Base-by-base conservation (phyloP, 2,329 filamentous ascomycete species). In the Metarhizium humberi region DNA sequence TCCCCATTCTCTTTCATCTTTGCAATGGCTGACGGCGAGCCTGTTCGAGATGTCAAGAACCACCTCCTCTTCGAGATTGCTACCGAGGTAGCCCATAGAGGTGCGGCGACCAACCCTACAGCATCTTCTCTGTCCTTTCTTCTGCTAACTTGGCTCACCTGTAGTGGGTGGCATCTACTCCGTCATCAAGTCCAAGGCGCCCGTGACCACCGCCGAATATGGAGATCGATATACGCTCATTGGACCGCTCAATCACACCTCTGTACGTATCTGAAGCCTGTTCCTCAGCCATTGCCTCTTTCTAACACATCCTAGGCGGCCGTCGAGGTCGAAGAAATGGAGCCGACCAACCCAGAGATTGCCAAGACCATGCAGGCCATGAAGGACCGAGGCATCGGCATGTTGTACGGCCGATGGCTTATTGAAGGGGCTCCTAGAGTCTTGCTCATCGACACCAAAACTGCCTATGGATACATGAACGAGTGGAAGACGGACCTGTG, bases 401-500 rank as follows among this genome's bases (percentile, higher is more conserved):
- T 95, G 45, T 74, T 97, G 63, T 97, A 97, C 73, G 94, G 94
- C 61, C 84, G 94, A 69, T 99, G 94, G 94, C 79, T 99, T 63
- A 97, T 99, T 64, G 94, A 97, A 69, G 94, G 94, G 55, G 94
- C 94, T 47, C 94, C 94, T 2, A 80, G 94, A 59, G 94, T 99
- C 42, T 78, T 99, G 47, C 83, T 99, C 59, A 94, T 99, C 69
- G 92, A 99, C 69, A 97, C 92, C 47, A 88, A 92, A 69, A 95
- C 91, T 25, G 94, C 90, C 36, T 96, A 97, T 74, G 78, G 84
- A 64, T 95, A 88, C 74, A 74, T 97, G 68, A 83, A 97, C 66
- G 94, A 99, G 75, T 99, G 94, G 94, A 97, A 97, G 74, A 81
- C 87, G 42, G 94, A 99, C 71, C 77, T 99, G 57, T 99, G 94